Evolutionary conservation across 352 stramenopile genomes (phyloP), one percentile per base, ranked within the genome.

Genomic region (Globisporangium cystogenes): DNA sequence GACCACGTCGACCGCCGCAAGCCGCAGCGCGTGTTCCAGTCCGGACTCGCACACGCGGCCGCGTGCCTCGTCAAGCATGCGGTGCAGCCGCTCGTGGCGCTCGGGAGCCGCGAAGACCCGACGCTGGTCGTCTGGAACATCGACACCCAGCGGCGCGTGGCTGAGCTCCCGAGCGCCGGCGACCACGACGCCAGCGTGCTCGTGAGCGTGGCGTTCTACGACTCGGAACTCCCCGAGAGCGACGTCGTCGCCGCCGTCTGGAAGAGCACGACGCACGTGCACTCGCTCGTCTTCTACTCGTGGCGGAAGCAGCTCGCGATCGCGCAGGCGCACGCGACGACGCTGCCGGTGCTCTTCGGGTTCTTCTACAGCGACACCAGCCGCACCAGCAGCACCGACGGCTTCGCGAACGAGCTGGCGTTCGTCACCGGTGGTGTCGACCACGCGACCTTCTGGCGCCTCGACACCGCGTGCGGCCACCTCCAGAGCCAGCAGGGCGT

Each of bases 381-480:
- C 15, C 14, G 20, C 21, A 31, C 20, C 51, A 44, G 21, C 42
- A 51, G 41, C 21, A 20, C 18, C 7, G 43, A 36, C 5, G 33
- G 36, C 12, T 8, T 53, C 16, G 6, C 23, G 6, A 51, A 33
- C 14, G 26, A 42, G 4, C 52, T 53, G 20, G 35, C 43, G 1
- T 87, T 91, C 52, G 72, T 91, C 21, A 83, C 60, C 23, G 77
- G 76, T n/a, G 77, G 80, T n/a, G 51, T 91, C 18, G 65, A 87
- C 37, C 80, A 91, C 43, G 56, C 86, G 10, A 84, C 59, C 2
- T 87, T 91, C 41, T 91, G 77, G 77, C 67, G 51, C 16, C 57
- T 88, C 3, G 70, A 79, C 20, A 55, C 65, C 7, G 66, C 75
- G 4, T 82, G 70, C 14, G 62, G 76, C 7, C 72, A 84, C 27